Conservation (phyloP, 139 green algal genomes). For the Deuterostichococcus epilithicus region DNA sequence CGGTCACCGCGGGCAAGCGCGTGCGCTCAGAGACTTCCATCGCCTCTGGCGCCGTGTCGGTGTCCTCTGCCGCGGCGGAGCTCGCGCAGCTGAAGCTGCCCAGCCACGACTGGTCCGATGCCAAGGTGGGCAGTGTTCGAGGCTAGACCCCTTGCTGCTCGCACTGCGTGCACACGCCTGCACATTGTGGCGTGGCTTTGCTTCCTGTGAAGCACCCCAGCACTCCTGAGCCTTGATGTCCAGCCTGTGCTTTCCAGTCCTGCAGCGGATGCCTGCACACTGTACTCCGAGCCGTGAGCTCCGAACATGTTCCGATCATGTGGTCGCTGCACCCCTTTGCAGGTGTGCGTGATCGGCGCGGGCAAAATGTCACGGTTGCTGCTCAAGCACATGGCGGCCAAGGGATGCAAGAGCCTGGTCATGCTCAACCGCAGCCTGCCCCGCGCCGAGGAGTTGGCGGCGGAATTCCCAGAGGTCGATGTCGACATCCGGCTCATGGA, state of each 20-base stretch:
- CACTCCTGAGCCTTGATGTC: neutral
- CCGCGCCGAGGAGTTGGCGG: constrained; percentile 80
- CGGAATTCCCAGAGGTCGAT: constrained; percentile 94
- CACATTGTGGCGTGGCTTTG: too few species aligned
- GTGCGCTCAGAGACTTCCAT: constrained; percentile 95
- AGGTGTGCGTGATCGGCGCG: constrained; percentile 94
- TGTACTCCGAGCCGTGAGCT: too few species aligned
- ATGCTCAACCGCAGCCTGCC: constrained; percentile 91
- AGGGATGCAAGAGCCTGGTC: constrained; percentile 88
- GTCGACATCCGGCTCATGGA: constrained; percentile 93
- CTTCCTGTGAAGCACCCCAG: too few species aligned
- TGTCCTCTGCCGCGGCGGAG: constrained; percentile 94
- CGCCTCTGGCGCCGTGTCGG: constrained; percentile 87
- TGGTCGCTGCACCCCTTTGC: neutral
- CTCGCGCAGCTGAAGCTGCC: constrained; percentile 96
- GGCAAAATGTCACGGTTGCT: constrained; percentile 98
- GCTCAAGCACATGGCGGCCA: constrained; percentile 96
- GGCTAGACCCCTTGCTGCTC: neutral
- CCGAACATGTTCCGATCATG: neutral
- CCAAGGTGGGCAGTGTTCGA: constrained; percentile 45
- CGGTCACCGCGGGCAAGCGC: constrained; percentile 94
- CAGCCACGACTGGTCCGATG: constrained; percentile 71
- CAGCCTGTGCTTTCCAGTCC: neutral
- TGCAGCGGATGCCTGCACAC: too few species aligned
- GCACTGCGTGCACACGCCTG: too few species aligned